Percentiles rank a stretch among this genome's conserved stretches.
These are phyloP conservation scores for Leptodermis oblonga DNA, from an alignment of 257 asterid species.

Conservation along the genomic window DNA sequence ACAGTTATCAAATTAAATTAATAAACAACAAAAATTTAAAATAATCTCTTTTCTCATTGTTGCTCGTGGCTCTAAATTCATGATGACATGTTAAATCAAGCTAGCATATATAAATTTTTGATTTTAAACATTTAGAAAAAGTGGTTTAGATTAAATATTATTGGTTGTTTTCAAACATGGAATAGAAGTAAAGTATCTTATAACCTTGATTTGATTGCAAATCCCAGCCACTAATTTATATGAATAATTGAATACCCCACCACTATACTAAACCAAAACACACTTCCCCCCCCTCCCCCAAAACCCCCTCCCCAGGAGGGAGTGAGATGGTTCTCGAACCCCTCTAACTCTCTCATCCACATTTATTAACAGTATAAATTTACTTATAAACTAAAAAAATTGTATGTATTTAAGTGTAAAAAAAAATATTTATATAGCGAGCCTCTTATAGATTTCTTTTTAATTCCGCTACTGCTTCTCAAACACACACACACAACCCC, in stretches of 20 bases:
- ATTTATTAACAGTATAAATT: too few species aligned
- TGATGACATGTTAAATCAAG: background rate
- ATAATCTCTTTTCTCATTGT: background rate
- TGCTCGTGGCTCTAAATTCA: background rate
- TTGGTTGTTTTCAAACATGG: background rate
- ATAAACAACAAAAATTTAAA: background rate
- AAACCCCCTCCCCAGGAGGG: too few species aligned
- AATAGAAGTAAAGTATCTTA: too few species aligned
- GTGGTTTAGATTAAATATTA: background rate
- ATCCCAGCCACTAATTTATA: background rate
- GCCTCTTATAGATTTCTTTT: too few species aligned
- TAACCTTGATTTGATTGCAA: background rate
- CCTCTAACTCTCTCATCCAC: too few species aligned
- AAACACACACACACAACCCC: background rate
- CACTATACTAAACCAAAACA: slow-evolving; percentile 7
- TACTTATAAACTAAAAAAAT: too few species aligned
- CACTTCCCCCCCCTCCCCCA: background rate
- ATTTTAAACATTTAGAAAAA: background rate
- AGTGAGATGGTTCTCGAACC: too few species aligned
- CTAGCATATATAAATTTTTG: background rate
- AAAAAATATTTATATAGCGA: too few species aligned
- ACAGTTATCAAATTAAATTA: background rate
- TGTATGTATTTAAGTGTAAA: too few species aligned
- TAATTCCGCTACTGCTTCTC: background rate
- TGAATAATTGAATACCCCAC: too few species aligned